Conservation (phyloP, 2,329 filamentous ascomycete genomes). For the Talaromyces funiculosus region DNA sequence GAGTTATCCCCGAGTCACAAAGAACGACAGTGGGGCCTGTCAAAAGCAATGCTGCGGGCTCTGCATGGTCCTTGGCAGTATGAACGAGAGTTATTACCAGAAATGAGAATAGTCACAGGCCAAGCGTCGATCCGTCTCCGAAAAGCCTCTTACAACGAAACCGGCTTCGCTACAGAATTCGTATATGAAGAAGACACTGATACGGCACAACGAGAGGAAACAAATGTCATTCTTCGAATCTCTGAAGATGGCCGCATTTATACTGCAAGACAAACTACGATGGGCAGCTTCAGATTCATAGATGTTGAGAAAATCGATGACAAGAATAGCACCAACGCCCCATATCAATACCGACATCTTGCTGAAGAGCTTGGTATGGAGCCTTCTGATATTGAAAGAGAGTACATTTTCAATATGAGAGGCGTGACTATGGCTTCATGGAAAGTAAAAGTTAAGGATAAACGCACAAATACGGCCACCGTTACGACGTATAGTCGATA, state of each 20-base stretch:
- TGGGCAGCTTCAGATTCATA: background rate
- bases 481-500: conserved; percentile 3
- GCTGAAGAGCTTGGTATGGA: background rate
- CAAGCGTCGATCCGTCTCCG: background rate
- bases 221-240: background rate
- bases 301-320: background rate
- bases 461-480: background rate
- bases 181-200: background rate
- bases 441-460: conserved; percentile 14
- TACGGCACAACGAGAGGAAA: background rate
- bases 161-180: background rate
- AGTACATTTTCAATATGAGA: conserved; percentile 24
- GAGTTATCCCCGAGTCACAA: background rate
- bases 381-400: background rate
- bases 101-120: background rate
- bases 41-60: conserved; percentile 8
- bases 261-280: background rate
- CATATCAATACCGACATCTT: conserved; percentile 7
- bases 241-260: background rate
- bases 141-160: background rate
- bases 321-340: background rate
- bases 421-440: conserved; percentile 26
- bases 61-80: conserved; percentile 9
- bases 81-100: conserved; percentile 3
- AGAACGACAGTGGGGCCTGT: background rate